phyloP scores from a whole-genome alignment of 495 filamentous ascomycete genomes.

The Aspergillus ostianus region DNA sequence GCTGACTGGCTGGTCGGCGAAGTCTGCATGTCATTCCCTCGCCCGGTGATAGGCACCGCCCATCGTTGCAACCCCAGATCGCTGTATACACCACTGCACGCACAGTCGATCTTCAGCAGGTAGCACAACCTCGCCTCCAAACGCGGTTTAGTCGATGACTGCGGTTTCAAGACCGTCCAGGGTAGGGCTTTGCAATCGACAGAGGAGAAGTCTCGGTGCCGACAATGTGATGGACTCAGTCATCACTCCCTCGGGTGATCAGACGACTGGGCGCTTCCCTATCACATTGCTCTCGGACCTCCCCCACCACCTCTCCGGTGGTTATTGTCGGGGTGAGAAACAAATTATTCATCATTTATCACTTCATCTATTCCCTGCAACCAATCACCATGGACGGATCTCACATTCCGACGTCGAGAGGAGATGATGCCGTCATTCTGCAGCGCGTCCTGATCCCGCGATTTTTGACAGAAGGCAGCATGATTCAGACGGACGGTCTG shows the following conservation, averaged over 20 bases:
- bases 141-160: too few species aligned
- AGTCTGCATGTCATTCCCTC: conserved; percentile 13
- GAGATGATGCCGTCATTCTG: neutral
- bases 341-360: neutral
- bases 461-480: too few species aligned
- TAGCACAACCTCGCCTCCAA: too few species aligned
- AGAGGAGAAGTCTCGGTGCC: neutral
- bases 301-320: neutral
- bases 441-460: neutral
- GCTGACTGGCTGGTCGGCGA: conserved; percentile 4
- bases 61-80: conserved; percentile 7
- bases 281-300: conserved; percentile 13
- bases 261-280: conserved; percentile 19
- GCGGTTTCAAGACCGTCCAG: too few species aligned
- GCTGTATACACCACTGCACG: conserved; percentile 1
- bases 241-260: conserved; percentile 14
- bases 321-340: neutral
- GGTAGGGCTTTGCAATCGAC: too few species aligned
- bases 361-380: too few species aligned
- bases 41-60: conserved; percentile 3
- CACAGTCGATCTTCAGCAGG: conserved; percentile 16
- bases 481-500: too few species aligned
- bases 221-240: conserved; percentile 9
- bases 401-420: neutral
- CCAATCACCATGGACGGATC: neutral